Conservation (phyloP, 345 rosid genomes). For the Brassica nigra region DNA sequence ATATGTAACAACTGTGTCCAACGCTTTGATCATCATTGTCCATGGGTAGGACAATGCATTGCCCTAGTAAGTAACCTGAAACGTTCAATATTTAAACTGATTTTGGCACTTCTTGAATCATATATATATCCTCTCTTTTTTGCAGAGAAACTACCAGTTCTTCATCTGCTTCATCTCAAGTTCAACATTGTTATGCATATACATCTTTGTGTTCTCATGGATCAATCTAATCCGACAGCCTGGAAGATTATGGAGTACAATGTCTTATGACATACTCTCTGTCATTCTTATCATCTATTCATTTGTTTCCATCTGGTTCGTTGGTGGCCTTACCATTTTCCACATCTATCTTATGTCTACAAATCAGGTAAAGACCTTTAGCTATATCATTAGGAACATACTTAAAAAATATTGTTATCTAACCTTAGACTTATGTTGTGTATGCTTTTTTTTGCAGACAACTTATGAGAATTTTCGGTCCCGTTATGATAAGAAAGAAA, state of each 20-base stretch:
- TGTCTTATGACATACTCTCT: constrained; percentile 78
- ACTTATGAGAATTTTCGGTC: constrained; percentile 88
- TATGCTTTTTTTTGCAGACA: constrained; percentile 59
- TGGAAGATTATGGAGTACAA: constrained; percentile 71
- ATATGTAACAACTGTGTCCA: constrained; percentile 93
- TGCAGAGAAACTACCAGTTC: constrained; percentile 96
- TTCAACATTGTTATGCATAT: constrained; percentile 75
- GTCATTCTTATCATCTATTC: constrained; percentile 67
- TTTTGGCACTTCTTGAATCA: neutral
- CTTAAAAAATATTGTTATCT: neutral
- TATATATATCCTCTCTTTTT: neutral
- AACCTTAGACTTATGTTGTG: neutral
- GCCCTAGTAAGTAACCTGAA: constrained; percentile 60
- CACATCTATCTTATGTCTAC: constrained; percentile 83
- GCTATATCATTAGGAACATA: constrained; percentile 1
- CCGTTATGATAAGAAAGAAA: constrained; percentile 61
- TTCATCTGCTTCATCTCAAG: constrained; percentile 80
- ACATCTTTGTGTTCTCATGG: constrained; percentile 86
- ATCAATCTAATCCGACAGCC: constrained; percentile 60
- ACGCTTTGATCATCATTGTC: constrained; percentile 96
- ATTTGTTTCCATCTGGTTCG: constrained; percentile 81
- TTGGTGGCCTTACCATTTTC: constrained; percentile 85
- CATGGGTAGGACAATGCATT: constrained; percentile 99
- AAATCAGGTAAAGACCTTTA: constrained; percentile 63
- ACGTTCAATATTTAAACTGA: neutral